Conservation (phyloP, 495 filamentous ascomycete genomes). For the Penicillium goetzii region DNA sequence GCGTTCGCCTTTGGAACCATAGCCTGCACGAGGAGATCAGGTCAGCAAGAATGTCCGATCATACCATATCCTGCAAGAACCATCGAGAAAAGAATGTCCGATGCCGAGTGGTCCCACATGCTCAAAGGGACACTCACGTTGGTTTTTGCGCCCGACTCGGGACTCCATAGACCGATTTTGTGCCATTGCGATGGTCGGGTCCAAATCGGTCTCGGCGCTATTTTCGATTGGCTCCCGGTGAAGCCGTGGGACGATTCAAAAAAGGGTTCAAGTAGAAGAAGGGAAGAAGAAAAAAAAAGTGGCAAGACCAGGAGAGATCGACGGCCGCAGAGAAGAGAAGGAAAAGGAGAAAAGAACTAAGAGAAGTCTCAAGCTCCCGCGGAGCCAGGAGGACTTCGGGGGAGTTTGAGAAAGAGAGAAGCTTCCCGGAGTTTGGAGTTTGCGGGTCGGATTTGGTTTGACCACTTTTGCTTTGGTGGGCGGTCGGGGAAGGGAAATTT, state of each 20-base stretch:
- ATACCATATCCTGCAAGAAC: background rate
- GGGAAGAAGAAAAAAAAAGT: conserved; percentile 16
- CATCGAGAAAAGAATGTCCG: background rate
- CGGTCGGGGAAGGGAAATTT: conserved; percentile 40
- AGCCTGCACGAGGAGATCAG: conserved; percentile 60
- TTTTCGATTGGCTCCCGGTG: conserved; percentile 5
- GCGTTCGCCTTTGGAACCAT: conserved; percentile 87
- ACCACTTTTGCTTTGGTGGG: conserved; percentile 18
- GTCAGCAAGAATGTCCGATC: conserved; percentile 20
- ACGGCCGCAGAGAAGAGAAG: conserved; percentile 10
- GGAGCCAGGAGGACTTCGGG: conserved; percentile 21
- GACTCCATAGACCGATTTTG: conserved; percentile 74
- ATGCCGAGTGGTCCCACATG: conserved; percentile 25
- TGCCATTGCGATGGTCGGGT: conserved; percentile 52
- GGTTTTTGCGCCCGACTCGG: conserved; percentile 73
- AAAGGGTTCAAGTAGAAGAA: conserved; percentile 4
- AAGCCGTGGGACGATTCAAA: background rate
- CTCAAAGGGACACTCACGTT: conserved; percentile 61
- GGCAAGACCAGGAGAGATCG: conserved; percentile 14
- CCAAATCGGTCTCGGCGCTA: conserved; percentile 11
- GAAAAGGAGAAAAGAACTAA: conserved; percentile 13
- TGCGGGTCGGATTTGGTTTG: conserved; percentile 3
- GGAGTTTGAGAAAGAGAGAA: conserved; percentile 18
- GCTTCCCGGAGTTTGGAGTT: conserved; percentile 11
- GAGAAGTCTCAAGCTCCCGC: conserved; percentile 22